Percentiles rank a stretch among this genome's conserved stretches.
Evolutionary conservation across 768 basidiomycete genomes (phyloP).

Genomic region (Trametes sanguinea): DNA sequence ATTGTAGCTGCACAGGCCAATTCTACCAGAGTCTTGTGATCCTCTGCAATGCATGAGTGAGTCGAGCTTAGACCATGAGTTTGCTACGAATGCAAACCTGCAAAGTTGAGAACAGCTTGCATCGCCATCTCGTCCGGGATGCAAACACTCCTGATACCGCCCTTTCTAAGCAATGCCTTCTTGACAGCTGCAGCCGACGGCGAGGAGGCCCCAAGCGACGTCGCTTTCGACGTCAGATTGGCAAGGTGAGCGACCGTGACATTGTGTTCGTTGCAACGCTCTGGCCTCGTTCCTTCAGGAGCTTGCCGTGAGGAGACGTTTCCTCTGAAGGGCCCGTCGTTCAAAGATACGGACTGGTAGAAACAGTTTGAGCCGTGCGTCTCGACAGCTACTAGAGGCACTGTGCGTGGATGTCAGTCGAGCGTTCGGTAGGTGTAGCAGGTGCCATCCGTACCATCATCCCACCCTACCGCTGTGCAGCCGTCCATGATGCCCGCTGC

Average conservation of each 20-base stretch:
- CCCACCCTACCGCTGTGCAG: slow-evolving; percentile 66
- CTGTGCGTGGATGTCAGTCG: slow-evolving; percentile 32
- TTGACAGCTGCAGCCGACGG: slow-evolving; percentile 62
- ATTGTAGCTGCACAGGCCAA: slow-evolving; percentile 74
- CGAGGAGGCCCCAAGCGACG: slow-evolving; percentile 71
- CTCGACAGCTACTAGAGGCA: slow-evolving; percentile 67
- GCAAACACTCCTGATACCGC: slow-evolving; percentile 58
- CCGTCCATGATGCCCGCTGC: slow-evolving; percentile 70
- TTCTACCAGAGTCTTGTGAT: slow-evolving; percentile 75
- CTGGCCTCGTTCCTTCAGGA: slow-evolving; percentile 44
- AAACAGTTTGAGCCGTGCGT: slow-evolving; percentile 76
- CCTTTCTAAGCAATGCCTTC: slow-evolving; percentile 62
- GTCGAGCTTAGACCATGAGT: background rate
- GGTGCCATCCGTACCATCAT: slow-evolving; percentile 49
- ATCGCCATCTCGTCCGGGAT: slow-evolving; percentile 72
- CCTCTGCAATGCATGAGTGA: slow-evolving; percentile 45
- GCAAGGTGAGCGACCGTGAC: slow-evolving; percentile 60
- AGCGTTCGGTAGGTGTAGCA: too few species aligned
- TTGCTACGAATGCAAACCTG: slow-evolving; percentile 45
- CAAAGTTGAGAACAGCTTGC: slow-evolving; percentile 56
- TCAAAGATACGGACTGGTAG: slow-evolving; percentile 68
- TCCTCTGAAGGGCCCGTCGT: slow-evolving; percentile 39
- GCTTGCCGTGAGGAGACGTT: slow-evolving; percentile 36
- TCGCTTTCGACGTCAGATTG: slow-evolving; percentile 61
- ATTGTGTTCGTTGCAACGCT: slow-evolving; percentile 44